These are phyloP conservation scores for Flaveria floridana DNA, from an alignment of 140 eudicot genomes.

Conservation along the genomic window DNA sequence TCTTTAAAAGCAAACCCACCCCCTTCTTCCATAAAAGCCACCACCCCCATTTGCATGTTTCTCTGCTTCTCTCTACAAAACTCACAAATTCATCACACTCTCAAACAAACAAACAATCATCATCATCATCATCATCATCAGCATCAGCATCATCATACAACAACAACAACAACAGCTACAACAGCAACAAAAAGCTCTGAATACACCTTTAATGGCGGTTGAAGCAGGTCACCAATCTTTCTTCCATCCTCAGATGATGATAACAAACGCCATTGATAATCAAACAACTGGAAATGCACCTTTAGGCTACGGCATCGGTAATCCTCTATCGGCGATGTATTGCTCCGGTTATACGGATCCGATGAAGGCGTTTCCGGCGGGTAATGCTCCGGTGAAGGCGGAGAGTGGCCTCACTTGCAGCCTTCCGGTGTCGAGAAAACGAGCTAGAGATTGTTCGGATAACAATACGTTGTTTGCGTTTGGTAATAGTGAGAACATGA, in stretches of 20 bases:
- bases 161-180: too few relatives aligned
- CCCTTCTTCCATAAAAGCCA: slow-evolving; percentile 31
- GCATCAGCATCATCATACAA: too few relatives aligned
- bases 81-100: neutral
- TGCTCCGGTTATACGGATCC: slow-evolving; percentile 27
- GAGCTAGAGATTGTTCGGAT: slow-evolving; percentile 42
- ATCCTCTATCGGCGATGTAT: slow-evolving; percentile 11
- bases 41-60: slow-evolving; percentile 41
- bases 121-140: too few relatives aligned
- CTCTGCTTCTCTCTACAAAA: slow-evolving; percentile 3
- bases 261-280: slow-evolving; percentile 24
- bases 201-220: slow-evolving; percentile 40
- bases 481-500: slow-evolving; percentile 28
- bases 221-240: slow-evolving; percentile 43
- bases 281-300: slow-evolving; percentile 22
- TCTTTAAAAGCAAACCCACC: slow-evolving; percentile 30
- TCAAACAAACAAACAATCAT: neutral
- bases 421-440: slow-evolving; percentile 58
- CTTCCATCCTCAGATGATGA: slow-evolving; percentile 47
- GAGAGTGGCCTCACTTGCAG: slow-evolving; percentile 72
- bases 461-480: slow-evolving; percentile 29
- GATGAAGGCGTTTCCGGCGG: slow-evolving; percentile 15
- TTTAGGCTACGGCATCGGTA: neutral
- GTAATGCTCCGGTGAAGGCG: slow-evolving; percentile 42
- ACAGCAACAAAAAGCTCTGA: neutral